Evolutionary conservation across 441 rosid genomes (phyloP).

Genomic region (Populus hybrid): DNA sequence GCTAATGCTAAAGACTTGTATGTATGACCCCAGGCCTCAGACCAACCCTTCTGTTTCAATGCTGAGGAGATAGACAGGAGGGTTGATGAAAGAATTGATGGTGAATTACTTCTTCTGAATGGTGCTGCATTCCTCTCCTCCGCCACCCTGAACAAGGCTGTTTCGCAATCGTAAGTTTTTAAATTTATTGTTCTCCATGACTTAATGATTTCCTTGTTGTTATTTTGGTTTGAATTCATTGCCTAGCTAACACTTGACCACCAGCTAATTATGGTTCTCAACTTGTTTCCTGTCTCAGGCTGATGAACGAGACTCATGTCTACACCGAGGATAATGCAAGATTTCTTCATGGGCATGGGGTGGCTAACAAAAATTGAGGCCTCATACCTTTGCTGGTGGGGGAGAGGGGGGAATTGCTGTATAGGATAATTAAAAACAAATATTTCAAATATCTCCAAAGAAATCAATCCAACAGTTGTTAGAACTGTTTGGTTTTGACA

Average conservation of each 20-base stretch:
- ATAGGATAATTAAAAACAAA: slow-evolving; percentile 13
- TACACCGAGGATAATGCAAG: slow-evolving; percentile 87
- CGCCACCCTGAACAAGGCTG: slow-evolving; percentile 76
- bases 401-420: slow-evolving; percentile 26
- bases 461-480: slow-evolving; percentile 20
- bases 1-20: neutral
- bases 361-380: slow-evolving; percentile 50
- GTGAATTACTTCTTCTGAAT: slow-evolving; percentile 64
- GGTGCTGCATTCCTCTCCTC: slow-evolving; percentile 75
- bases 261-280: neutral
- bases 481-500: slow-evolving; percentile 1
- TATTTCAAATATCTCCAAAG: slow-evolving; percentile 15
- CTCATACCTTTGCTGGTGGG: neutral
- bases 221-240: neutral
- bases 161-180: slow-evolving; percentile 57
- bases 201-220: neutral
- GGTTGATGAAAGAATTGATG: slow-evolving; percentile 59
- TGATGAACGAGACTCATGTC: slow-evolving; percentile 80
- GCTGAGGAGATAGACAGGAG: slow-evolving; percentile 66
- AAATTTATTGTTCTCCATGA: neutral
- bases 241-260: neutral
- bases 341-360: slow-evolving; percentile 87
- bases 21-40: slow-evolving; percentile 60
- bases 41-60: slow-evolving; percentile 52
- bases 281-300: slow-evolving; percentile 38